Conservation (phyloP, 2,329 filamentous ascomycete species). For the Helicocarpus griseus region DNA sequence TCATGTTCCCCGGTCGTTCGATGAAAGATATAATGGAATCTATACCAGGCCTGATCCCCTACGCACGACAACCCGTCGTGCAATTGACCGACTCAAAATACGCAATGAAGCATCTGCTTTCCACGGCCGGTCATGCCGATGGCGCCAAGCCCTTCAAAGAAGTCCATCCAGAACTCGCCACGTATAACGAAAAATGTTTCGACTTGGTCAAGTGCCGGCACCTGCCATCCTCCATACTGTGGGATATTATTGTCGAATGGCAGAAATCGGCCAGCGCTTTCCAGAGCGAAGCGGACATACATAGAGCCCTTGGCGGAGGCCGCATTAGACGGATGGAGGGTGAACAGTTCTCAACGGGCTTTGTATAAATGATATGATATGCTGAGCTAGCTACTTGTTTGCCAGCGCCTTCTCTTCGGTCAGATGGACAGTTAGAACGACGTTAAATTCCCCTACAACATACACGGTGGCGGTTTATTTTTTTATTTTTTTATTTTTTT, state of each 20-base stretch:
- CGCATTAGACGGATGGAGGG: slow-evolving; percentile 2
- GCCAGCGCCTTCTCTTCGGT: no score
- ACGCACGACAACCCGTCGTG: slow-evolving; percentile 15
- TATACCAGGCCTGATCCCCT: slow-evolving; percentile 24
- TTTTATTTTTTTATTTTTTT: no score
- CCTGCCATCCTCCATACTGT: slow-evolving; percentile 22
- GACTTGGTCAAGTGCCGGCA: slow-evolving; percentile 20
- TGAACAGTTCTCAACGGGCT: background rate
- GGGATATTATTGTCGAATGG: slow-evolving; percentile 30
- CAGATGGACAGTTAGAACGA: no score
- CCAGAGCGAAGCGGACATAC: slow-evolving; percentile 9
- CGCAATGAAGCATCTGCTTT: background rate
- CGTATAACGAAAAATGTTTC: slow-evolving; percentile 12
- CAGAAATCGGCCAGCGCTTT: slow-evolving; percentile 20
- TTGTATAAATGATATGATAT: background rate
- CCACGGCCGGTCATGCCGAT: background rate
- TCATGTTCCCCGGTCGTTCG: slow-evolving; percentile 22
- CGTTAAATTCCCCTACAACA: no score
- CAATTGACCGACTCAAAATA: slow-evolving; percentile 7
- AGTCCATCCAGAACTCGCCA: slow-evolving; percentile 3
- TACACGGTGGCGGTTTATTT: no score
- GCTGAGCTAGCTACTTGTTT: no score
- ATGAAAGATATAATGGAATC: slow-evolving; percentile 23
- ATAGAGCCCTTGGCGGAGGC: slow-evolving; percentile 7
- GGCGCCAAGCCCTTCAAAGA: background rate